Base-by-base conservation (phyloP, 495 filamentous ascomycete genomes). In the Podospora fimiseda region DNA sequence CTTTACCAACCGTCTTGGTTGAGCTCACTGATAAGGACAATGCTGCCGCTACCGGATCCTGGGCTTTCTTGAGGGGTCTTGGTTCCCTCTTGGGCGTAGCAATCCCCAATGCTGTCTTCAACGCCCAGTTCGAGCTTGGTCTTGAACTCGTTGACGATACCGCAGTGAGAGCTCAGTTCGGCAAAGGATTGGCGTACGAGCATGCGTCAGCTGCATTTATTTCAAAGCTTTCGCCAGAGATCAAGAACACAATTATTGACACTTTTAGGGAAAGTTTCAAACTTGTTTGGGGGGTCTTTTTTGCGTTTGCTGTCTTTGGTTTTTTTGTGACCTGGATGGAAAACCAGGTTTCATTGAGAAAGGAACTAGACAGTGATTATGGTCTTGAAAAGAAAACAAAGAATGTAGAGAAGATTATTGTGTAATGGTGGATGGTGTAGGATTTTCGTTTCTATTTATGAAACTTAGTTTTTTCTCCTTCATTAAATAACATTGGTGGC, bases 91-190 rank as follows among this genome's bases (percentile, higher is more conserved):
- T 76, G 69, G 78, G 75, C 0, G 65, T 76, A 0, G 60, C 74
- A 3, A 60, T 81, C 18, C 74, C 78, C 1, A 64, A 68, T 3
- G 64, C 70, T 0, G 68, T 76, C 0, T 81, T 81, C 68, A 80
- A 80, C 63, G 66, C 61, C 43, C 61, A 55, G 14, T 69, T 72
- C 18, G 19, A 53, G 6, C 15, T 24, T 14, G 16, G 45, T 9
- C 20, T 57, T 7, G 11, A 18, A 7, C 18, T 24, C 8, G 45
- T 63, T 1, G 9, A 8, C 5, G 21, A 54, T 40, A 7, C 3
- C 6, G 20, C 2, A 9, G 47, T 48, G 0, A 36, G 13, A 16
- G 6, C 23, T 19, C 21, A 48, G 38, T 44, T 63, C 15, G 46
- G 30, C 3, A 6, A 22, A 9, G 60, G 60, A 5, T 36, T 27